Conservation (phyloP, 2,329 filamentous ascomycete genomes). For the Pyrenophora teres region DNA sequence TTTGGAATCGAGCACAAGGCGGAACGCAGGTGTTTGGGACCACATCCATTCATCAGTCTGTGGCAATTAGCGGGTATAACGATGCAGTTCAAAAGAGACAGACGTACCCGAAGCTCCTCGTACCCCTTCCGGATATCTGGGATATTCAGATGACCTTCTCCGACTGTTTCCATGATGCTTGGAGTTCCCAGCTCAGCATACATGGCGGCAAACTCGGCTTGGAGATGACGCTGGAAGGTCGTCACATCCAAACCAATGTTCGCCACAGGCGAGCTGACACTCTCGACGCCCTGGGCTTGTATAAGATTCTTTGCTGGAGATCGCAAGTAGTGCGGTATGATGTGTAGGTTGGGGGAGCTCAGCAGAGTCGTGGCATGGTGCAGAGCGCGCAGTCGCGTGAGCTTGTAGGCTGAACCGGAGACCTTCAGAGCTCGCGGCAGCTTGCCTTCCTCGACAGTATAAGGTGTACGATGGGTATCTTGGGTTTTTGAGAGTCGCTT, state of each 20-base stretch:
- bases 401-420: constrained; percentile 92
- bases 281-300: constrained; percentile 83
- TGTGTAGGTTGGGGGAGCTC: constrained; percentile 71
- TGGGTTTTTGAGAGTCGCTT: constrained; percentile 33
- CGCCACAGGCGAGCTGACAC: constrained; percentile 80
- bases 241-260: constrained; percentile 69
- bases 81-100: background rate
- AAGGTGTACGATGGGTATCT: constrained; percentile 54
- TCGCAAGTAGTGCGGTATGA: constrained; percentile 71
- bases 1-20: constrained; percentile 60
- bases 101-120: constrained; percentile 63
- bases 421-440: constrained; percentile 66
- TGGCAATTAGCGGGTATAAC: constrained; percentile 38
- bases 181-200: constrained; percentile 58
- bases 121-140: constrained; percentile 66
- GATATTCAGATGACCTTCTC: constrained; percentile 57
- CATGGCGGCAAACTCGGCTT: constrained; percentile 66
- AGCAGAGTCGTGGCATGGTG: constrained; percentile 94
- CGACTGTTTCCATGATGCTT: constrained; percentile 54
- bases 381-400: constrained; percentile 78
- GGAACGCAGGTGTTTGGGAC: constrained; percentile 83
- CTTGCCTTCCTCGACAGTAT: constrained; percentile 41
- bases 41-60: constrained; percentile 76
- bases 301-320: constrained; percentile 81
- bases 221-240: constrained; percentile 53